These are phyloP conservation scores for Boeremia lycopersici DNA, from an alignment of 2,329 filamentous ascomycete genomes.

Conservation along the genomic window DNA sequence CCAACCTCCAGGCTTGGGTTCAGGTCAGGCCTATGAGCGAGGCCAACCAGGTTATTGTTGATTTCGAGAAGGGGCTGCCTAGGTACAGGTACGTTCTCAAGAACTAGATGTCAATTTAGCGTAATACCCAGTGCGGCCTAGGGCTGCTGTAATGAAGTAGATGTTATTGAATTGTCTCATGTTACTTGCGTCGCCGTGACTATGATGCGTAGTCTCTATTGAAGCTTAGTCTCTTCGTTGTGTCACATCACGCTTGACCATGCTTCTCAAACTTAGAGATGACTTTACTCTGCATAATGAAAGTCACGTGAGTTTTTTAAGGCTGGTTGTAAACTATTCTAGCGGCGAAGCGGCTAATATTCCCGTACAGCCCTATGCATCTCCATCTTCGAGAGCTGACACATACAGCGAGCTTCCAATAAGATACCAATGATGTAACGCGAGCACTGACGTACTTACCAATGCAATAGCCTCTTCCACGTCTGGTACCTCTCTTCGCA, in stretches of 20 bases:
- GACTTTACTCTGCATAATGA: slow-evolving; percentile 20
- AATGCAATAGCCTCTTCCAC: slow-evolving; percentile 38
- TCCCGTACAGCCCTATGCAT: slow-evolving; percentile 31
- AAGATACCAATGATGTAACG: too few species aligned
- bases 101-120: slow-evolving; percentile 24
- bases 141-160: slow-evolving; percentile 14
- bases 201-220: not conserved
- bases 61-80: slow-evolving; percentile 49
- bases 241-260: not conserved
- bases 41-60: slow-evolving; percentile 44
- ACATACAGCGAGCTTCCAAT: not conserved
- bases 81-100: slow-evolving; percentile 51
- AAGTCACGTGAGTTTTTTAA: slow-evolving; percentile 25
- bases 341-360: slow-evolving; percentile 21
- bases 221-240: not conserved
- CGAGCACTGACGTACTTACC: slow-evolving; percentile 30
- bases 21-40: slow-evolving; percentile 50
- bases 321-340: slow-evolving; percentile 28
- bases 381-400: slow-evolving; percentile 17
- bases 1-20: slow-evolving; percentile 50
- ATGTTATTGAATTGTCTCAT: not conserved
- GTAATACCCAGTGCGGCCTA: slow-evolving; percentile 11
- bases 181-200: not conserved
- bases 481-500: slow-evolving; percentile 17
- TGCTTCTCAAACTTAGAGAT: not conserved